Base-by-base conservation (phyloP, 345 rosid species). In the Bruguiera sexangula region DNA sequence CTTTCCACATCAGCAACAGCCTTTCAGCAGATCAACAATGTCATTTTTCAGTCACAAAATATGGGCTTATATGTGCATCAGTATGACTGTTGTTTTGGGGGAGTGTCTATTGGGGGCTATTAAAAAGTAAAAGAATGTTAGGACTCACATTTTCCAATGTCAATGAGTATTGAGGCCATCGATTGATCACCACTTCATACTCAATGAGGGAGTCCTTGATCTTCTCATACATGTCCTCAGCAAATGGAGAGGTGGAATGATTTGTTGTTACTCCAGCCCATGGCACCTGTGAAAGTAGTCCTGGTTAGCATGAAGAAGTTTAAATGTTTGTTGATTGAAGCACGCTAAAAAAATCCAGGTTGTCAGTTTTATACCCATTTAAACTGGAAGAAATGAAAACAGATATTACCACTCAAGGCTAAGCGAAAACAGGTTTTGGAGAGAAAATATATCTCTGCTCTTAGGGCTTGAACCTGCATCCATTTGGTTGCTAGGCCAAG, bases 141-240 rank as follows among this genome's bases (percentile, higher is more conserved):
- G 61, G 66, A 78, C 88, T 85, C 79, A 91, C 99, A 79, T 80
- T 89, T 80, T 95, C 97, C 80, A 95, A 80, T 70, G 86, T 85
- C 76, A 91, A 37, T 8, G 97, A 88, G 77, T 91, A 95, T 52
- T 87, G 89, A 48, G 99, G 99, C 99, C 99, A 95, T 30, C 92
- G 79, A 50, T 90, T 91, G 74, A 91, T 89, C 74, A 89, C 96
- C 55, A 89, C 96, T 82, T 88, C 97, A 73, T 89, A 95, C 68
- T 87, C 96, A 57, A 76, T 54, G 60, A 93, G 92, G 39, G 85
- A 84, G 60, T 86, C 88, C 77, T 76, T 88, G 67, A 91, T 81
- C 75, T 90, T 89, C 75, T 85, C 96, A 68, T 91, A 91, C 90
- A 91, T 89, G 75, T 89, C 96, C 80, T 95, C 97, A 30, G 96